phyloP scores from a whole-genome alignment of 2,329 filamentous ascomycete genomes.

The Hymenoscyphus linearis region DNA sequence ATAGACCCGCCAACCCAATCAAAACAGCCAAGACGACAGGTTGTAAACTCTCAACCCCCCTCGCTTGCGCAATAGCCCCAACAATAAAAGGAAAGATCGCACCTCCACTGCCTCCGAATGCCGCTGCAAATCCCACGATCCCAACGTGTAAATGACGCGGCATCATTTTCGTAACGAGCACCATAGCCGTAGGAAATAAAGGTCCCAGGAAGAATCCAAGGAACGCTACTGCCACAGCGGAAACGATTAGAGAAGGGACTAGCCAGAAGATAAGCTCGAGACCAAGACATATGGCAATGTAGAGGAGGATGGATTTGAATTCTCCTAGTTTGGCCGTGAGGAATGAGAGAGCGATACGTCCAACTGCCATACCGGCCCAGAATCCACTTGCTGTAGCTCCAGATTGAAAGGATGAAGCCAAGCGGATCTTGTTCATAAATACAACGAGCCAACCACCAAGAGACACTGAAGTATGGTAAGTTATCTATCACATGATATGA shows the following conservation, averaged over 20 bases:
- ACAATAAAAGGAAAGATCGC: conserved; percentile 62
- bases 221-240: conserved; percentile 63
- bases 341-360: conserved; percentile 68
- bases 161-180: conserved; percentile 68
- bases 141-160: conserved; percentile 69
- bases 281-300: conserved; percentile 57
- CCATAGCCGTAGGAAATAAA: conserved; percentile 69
- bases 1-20: conserved; percentile 22
- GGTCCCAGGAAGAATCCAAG: conserved; percentile 78
- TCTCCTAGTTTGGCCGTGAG: conserved; percentile 70
- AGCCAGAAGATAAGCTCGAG: conserved; percentile 76
- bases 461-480: conserved; percentile 47
- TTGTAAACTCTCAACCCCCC: conserved; percentile 52
- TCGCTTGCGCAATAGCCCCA: conserved; percentile 58
- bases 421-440: conserved; percentile 77
- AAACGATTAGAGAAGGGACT: conserved; percentile 69
- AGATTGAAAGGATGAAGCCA: conserved; percentile 63
- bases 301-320: conserved; percentile 57
- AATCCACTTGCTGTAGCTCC: conserved; percentile 76
- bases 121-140: conserved; percentile 75
- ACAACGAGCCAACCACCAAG: conserved; percentile 78
- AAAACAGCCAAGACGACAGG: conserved; percentile 49
- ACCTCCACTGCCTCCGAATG: conserved; percentile 69
- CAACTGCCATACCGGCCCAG: conserved; percentile 77
- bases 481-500: background rate